These are phyloP conservation scores for Ustilago crameri DNA, from an alignment of 1,284 basidiomycete species.

Conservation along the genomic window DNA sequence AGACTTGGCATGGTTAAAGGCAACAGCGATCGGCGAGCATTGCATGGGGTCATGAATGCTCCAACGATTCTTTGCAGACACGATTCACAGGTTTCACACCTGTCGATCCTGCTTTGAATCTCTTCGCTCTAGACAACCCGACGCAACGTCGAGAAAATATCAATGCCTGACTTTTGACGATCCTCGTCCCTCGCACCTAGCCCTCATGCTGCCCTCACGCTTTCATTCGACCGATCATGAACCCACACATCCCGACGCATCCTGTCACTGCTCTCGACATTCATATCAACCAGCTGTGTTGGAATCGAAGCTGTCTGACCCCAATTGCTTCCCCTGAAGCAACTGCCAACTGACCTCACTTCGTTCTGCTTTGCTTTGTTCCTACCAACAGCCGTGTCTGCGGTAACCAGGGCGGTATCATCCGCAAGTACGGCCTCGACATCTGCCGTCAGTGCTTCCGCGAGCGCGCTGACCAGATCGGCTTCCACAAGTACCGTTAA, in stretches of 20 bases:
- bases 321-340: neutral
- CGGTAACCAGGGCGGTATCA: slow-evolving; percentile 67
- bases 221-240: too few species aligned
- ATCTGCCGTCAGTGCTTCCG: slow-evolving; percentile 69
- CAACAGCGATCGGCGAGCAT: too few species aligned
- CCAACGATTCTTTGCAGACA: too few species aligned
- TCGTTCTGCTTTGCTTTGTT: neutral
- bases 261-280: slow-evolving; percentile 2
- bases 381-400: slow-evolving; percentile 62
- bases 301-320: neutral
- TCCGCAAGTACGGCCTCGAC: slow-evolving; percentile 68
- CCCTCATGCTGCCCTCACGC: too few species aligned
- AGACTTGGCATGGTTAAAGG: too few species aligned
- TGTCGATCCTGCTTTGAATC: too few species aligned
- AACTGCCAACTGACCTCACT: slow-evolving; percentile 13
- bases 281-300: neutral
- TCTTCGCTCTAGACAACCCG: too few species aligned
- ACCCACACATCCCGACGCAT: neutral
- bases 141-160: too few species aligned
- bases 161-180: too few species aligned
- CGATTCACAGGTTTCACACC: too few species aligned
- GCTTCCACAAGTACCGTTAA: slow-evolving; percentile 64
- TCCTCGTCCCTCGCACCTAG: too few species aligned
- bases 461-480: slow-evolving; percentile 67
- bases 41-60: too few species aligned